phyloP scores from a whole-genome alignment of 257 asterid genomes.

The Parsonsia alboflavescens region DNA sequence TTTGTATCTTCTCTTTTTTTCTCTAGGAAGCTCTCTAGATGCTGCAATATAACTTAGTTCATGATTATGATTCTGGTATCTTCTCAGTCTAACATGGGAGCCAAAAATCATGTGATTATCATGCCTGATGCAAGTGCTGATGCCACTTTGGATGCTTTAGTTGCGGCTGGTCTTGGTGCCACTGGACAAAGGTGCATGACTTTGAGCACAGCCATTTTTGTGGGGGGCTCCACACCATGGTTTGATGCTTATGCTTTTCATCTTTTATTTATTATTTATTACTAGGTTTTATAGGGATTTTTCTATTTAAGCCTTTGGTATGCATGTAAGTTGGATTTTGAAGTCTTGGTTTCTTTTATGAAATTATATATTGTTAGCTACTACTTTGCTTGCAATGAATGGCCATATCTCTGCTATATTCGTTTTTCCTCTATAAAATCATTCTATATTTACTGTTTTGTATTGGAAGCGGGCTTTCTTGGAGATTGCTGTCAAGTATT shows the following conservation, averaged over 20 bases:
- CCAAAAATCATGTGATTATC: conserved; percentile 34
- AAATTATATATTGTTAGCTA: background rate
- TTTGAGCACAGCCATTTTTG: conserved; percentile 33
- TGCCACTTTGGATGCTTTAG: conserved; percentile 39
- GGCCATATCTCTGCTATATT: background rate
- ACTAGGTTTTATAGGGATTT: background rate
- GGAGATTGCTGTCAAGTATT: background rate
- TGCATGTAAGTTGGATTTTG: background rate
- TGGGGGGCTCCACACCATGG: conserved; percentile 43
- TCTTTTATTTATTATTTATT: background rate
- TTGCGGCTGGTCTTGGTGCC: conserved; percentile 45
- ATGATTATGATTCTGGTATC: background rate
- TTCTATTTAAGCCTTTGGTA: background rate
- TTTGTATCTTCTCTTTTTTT: conserved; percentile 14
- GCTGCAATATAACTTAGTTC: background rate
- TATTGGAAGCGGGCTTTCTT: background rate
- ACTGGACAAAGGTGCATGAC: conserved; percentile 40
- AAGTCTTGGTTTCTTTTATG: conserved; percentile 8
- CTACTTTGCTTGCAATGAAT: background rate
- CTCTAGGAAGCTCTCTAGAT: background rate
- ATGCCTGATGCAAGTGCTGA: conserved; percentile 49
- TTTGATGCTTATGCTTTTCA: conserved; percentile 6
- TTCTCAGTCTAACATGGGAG: conserved; percentile 39
- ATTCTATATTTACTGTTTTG: background rate
- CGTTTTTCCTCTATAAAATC: background rate